phyloP scores from a whole-genome alignment of 352 stramenopile genomes.

The Pythium insidiosum region DNA sequence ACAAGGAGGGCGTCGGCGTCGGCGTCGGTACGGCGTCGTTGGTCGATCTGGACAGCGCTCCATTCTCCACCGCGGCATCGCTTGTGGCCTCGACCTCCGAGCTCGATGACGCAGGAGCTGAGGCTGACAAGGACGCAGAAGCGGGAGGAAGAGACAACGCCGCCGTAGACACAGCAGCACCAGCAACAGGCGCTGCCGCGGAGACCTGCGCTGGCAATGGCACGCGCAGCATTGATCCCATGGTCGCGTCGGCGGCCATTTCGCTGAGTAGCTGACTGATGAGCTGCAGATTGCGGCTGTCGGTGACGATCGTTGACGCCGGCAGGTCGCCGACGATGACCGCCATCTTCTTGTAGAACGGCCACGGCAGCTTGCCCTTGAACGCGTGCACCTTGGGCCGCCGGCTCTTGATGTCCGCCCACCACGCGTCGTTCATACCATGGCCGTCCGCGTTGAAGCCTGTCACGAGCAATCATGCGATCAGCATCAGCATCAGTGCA shows the following conservation, averaged over 20 bases:
- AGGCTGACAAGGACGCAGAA: conserved; percentile 12
- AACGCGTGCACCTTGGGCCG: conserved; percentile 45
- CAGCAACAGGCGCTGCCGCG: no score
- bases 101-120: background rate
- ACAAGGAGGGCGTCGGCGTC: background rate
- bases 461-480: background rate
- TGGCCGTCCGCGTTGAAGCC: conserved; percentile 27
- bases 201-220: background rate
- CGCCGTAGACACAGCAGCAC: no score
- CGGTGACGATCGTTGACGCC: conserved; percentile 5
- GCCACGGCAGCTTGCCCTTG: conserved; percentile 49
- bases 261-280: conserved; percentile 17
- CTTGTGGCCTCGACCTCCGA: no score
- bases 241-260: conserved; percentile 1
- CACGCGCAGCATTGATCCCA: background rate
- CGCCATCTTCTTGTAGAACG: conserved; percentile 35
- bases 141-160: no score
- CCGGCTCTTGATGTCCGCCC: conserved; percentile 25
- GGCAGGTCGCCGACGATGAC: conserved; percentile 27
- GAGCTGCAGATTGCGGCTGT: conserved; percentile 9
- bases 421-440: conserved; percentile 37
- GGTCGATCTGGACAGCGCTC: no score
- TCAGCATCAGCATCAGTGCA: background rate
- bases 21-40: no score
- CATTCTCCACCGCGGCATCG: no score